Percentiles rank a stretch among this genome's conserved stretches.
Evolutionary conservation across 148 eudicot genomes (phyloP).

Genomic region (Heliamphora exappendiculata): DNA sequence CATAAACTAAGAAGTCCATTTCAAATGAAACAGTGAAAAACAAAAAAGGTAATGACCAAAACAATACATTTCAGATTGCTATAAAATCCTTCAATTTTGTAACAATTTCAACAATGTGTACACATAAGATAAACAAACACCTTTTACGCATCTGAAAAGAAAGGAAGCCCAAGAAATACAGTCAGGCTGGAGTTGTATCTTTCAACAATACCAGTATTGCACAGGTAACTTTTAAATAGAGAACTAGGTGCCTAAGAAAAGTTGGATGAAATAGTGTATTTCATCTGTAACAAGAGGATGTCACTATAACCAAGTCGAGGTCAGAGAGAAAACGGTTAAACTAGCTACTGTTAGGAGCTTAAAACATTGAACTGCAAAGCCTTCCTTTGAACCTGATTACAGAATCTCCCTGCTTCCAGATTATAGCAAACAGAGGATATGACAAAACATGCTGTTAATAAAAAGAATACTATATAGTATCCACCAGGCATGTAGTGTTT

Average conservation of each 20-base stretch:
- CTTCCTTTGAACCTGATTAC: background rate
- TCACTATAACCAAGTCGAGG: background rate
- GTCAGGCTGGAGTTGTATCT: background rate
- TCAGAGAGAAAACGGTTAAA: background rate
- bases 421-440: background rate
- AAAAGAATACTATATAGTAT: background rate
- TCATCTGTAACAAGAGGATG: background rate
- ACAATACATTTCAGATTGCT: background rate
- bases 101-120: background rate
- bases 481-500: background rate
- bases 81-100: background rate
- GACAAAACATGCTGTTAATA: background rate
- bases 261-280: background rate
- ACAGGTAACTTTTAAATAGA: background rate
- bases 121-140: background rate
- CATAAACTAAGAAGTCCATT: background rate
- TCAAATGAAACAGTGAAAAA: background rate
- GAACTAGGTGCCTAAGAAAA: background rate
- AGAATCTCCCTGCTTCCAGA: background rate
- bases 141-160: background rate
- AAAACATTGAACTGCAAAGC: background rate
- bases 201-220: background rate
- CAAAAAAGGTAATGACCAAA: background rate
- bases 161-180: background rate
- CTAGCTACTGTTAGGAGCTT: background rate